Evolutionary conservation across 1,139 yeast species (phyloP).

Genomic region (Suhomyces taliae): DNA sequence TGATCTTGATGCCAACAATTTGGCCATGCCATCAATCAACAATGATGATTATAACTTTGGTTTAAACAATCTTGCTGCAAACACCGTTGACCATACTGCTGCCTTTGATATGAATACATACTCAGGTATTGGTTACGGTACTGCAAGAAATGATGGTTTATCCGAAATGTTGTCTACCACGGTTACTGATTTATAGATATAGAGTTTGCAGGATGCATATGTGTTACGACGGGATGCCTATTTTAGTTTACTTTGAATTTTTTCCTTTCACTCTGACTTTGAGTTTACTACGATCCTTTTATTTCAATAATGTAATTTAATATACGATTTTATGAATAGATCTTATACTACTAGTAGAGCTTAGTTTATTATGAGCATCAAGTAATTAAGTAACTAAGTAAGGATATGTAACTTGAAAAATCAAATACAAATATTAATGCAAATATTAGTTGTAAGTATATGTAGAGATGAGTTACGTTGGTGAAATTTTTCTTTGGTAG

Average conservation of each 20-base stretch:
- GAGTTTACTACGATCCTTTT: background rate
- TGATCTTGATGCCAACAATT: slow-evolving; percentile 2
- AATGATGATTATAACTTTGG: slow-evolving; percentile 5
- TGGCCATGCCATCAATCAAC: background rate
- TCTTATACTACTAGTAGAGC: background rate
- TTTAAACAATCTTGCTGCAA: background rate
- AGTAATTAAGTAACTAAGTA: too few relatives aligned
- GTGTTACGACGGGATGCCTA: slow-evolving; percentile 1
- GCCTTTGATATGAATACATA: background rate
- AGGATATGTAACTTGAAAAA: too few relatives aligned
- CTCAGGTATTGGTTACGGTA: background rate
- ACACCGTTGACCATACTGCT: background rate
- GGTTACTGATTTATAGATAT: slow-evolving; percentile 8
- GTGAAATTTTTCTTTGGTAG: too few relatives aligned
- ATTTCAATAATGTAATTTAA: background rate
- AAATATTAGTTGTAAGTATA: too few relatives aligned
- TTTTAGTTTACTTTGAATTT: too few relatives aligned
- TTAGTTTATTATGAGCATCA: too few relatives aligned
- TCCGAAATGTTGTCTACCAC: slow-evolving; percentile 8
- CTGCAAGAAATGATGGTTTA: slow-evolving; percentile 3
- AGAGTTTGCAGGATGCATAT: slow-evolving; percentile 1
- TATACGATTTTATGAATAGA: background rate
- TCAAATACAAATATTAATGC: too few relatives aligned
- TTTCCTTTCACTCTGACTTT: too few relatives aligned
- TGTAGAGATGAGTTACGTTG: too few relatives aligned